Evolutionary conservation across 2,329 filamentous ascomycete species (phyloP).

Genomic region (Cordyceps militaris): DNA sequence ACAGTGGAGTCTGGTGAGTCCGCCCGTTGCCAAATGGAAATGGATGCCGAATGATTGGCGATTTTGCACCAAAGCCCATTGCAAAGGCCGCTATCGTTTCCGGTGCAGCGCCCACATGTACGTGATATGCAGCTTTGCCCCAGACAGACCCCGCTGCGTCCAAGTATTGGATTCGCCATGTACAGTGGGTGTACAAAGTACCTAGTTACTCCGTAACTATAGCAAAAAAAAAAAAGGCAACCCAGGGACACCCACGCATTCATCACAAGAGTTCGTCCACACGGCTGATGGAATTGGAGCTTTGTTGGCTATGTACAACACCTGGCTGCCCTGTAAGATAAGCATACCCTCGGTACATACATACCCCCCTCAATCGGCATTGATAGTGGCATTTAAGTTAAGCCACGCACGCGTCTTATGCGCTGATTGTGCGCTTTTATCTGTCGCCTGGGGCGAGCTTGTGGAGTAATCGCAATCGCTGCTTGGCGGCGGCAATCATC

Average conservation of each 20-base stretch:
- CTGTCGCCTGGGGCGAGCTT: neutral
- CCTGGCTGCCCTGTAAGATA: neutral
- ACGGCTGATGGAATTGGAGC: too few relatives aligned
- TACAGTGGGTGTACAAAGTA: neutral
- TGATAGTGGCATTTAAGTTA: neutral
- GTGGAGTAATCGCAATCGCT: neutral
- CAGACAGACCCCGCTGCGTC: neutral
- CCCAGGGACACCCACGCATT: too few relatives aligned
- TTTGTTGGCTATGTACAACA: too few relatives aligned
- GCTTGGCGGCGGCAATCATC: too few relatives aligned
- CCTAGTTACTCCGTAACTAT: neutral
- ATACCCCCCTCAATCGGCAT: neutral
- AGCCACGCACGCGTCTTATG: neutral
- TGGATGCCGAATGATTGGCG: constrained; percentile 1
- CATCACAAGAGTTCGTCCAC: too few relatives aligned
- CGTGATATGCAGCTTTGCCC: neutral
- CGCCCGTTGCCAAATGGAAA: too few relatives aligned
- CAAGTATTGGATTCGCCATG: neutral
- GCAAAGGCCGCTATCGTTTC: neutral
- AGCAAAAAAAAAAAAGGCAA: too few relatives aligned
- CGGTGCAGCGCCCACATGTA: neutral
- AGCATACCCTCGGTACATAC: neutral
- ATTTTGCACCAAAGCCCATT: neutral
- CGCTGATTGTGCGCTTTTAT: neutral
- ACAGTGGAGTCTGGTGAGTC: neutral